These are phyloP conservation scores for Xylaria digitata DNA, from an alignment of 2,329 filamentous ascomycete genomes.

Conservation along the genomic window DNA sequence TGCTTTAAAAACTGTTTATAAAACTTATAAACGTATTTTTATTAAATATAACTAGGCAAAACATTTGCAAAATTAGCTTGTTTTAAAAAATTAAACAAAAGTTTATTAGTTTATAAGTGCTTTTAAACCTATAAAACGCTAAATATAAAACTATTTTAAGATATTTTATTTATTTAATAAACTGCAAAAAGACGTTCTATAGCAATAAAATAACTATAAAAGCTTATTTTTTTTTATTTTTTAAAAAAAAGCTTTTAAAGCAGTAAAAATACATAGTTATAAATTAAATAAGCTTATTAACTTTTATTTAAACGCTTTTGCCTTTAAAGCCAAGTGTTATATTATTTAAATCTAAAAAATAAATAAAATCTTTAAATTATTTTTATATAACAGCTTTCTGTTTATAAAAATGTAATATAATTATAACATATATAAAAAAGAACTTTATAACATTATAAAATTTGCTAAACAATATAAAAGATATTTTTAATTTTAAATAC, in stretches of 20 bases:
- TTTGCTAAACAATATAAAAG: not conserved
- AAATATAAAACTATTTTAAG: constrained; percentile 1
- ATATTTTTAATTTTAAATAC: not conserved
- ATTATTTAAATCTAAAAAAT: not conserved
- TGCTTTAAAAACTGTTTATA: not conserved
- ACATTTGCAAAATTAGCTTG: not conserved
- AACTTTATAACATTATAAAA: not conserved
- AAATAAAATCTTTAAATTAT: not conserved
- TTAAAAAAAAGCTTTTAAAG: not conserved
- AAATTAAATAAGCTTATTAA: not conserved
- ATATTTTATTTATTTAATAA: not conserved
- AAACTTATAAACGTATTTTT: not conserved
- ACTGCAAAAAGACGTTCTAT: not conserved
- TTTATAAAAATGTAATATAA: not conserved
- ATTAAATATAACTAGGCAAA: not conserved
- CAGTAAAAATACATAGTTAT: not conserved
- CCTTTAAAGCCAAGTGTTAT: not conserved
- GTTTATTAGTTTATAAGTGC: not conserved
- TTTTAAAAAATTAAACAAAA: not conserved
- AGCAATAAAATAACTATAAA: not conserved
- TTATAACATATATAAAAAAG: not conserved
- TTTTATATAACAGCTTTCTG: too few species aligned
- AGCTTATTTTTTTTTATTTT: not conserved
- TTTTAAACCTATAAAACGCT: not conserved
- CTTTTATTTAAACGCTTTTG: not conserved